Conservation (phyloP, 2,329 filamentous ascomycete genomes). For the Colletotrichum scovillei region DNA sequence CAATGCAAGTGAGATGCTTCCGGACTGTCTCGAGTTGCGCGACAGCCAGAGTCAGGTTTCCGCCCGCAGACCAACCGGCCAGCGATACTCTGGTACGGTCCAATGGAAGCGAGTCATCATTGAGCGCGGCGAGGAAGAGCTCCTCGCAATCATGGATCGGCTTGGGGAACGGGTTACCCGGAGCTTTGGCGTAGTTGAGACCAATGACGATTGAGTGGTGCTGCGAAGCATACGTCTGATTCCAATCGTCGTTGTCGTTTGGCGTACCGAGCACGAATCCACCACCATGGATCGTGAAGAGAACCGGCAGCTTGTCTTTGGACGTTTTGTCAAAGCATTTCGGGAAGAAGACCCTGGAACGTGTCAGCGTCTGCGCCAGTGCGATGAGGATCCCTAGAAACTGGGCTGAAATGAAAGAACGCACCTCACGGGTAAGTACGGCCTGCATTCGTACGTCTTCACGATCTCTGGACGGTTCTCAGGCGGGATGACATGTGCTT, state of each 20-base stretch:
- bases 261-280: constrained; percentile 58
- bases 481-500: constrained; percentile 16
- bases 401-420: neutral
- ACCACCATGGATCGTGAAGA: constrained; percentile 64
- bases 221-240: constrained; percentile 51
- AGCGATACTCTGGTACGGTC: constrained; percentile 54
- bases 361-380: neutral
- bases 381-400: neutral
- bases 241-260: constrained; percentile 58
- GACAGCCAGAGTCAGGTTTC: constrained; percentile 56
- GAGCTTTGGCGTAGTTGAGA: constrained; percentile 61
- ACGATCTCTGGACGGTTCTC: constrained; percentile 29
- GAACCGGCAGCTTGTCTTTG: constrained; percentile 49
- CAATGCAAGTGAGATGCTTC: constrained; percentile 44
- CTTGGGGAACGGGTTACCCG: constrained; percentile 54
- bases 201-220: constrained; percentile 56
- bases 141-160: constrained; percentile 57
- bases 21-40: constrained; percentile 51
- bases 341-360: constrained; percentile 53
- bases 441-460: constrained; percentile 33
- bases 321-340: constrained; percentile 44
- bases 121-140: constrained; percentile 53
- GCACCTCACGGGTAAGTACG: constrained; percentile 34
- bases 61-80: constrained; percentile 63
- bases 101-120: constrained; percentile 56